Conservation (phyloP, 2,329 filamentous ascomycete species). For the Fusarium buharicum region DNA sequence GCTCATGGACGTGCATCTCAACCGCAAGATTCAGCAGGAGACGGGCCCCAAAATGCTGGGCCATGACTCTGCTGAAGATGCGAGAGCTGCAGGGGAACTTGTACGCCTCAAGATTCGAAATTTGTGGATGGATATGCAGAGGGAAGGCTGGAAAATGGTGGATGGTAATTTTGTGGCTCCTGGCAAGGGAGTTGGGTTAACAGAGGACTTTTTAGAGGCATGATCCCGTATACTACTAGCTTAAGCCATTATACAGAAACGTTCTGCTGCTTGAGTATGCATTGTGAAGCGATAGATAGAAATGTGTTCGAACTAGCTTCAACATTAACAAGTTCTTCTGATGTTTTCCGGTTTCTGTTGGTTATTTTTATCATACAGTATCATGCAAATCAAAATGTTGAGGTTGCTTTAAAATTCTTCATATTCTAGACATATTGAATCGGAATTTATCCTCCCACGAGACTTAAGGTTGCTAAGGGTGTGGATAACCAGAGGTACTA, state of each 20-base stretch:
- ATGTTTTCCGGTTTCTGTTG: too few relatives aligned
- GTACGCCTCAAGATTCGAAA: conserved; percentile 76
- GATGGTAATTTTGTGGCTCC: conserved; percentile 60
- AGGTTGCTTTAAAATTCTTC: too few relatives aligned
- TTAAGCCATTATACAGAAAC: background rate
- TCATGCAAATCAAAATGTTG: too few relatives aligned
- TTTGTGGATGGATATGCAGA: conserved; percentile 74
- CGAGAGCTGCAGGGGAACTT: conserved; percentile 86
- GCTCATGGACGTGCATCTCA: conserved; percentile 76
- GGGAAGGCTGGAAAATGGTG: conserved; percentile 72
- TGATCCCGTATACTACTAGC: background rate
- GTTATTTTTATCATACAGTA: too few relatives aligned
- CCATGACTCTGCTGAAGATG: conserved; percentile 94
- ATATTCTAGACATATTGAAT: too few relatives aligned
- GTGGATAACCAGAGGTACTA: too few relatives aligned
- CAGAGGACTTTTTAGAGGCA: conserved; percentile 53
- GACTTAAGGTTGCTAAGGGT: too few relatives aligned
- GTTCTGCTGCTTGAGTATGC: too few relatives aligned
- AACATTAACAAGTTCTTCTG: too few relatives aligned
- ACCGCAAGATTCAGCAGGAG: conserved; percentile 81
- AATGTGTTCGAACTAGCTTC: too few relatives aligned
- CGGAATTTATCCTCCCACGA: too few relatives aligned
- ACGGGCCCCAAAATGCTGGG: conserved; percentile 64
- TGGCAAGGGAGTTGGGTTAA: conserved; percentile 45
- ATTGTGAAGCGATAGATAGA: too few relatives aligned